phyloP scores from a whole-genome alignment of 2,329 filamentous ascomycete species.

The Paecilomyces fulvus region DNA sequence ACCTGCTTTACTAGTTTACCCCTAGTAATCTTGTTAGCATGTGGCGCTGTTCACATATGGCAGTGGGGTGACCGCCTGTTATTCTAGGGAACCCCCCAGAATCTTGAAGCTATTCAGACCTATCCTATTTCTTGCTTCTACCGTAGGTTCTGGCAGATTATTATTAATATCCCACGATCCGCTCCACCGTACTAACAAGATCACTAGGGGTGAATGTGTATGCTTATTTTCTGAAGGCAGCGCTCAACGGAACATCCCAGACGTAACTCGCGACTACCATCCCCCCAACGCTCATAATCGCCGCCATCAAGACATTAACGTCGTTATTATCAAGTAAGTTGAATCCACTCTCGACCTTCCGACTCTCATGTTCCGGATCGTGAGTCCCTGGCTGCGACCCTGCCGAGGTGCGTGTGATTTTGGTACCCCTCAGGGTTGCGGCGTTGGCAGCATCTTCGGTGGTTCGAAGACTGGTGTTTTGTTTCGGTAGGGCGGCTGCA shows the following conservation, averaged over 20 bases:
- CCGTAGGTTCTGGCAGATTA: no score
- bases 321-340: constrained; percentile 89
- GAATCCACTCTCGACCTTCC: constrained; percentile 57
- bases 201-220: no score
- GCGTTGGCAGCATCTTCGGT: constrained; percentile 22
- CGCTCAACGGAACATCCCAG: constrained; percentile 19
- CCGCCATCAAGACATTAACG: constrained; percentile 89
- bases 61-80: no score
- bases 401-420: constrained; percentile 8
- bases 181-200: no score
- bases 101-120: no score
- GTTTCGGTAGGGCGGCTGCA: constrained; percentile 8
- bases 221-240: neutral
- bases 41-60: no score
- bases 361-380: constrained; percentile 45
- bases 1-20: no score
- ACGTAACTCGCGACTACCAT: constrained; percentile 49
- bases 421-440: constrained; percentile 16
- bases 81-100: no score
- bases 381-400: constrained; percentile 8
- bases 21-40: no score
- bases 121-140: no score
- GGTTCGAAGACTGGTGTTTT: constrained; percentile 16
- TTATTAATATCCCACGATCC: no score
- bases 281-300: constrained; percentile 66